Evolutionary conservation across 2,329 filamentous ascomycete species (phyloP), one percentile per base, ranked within the genome.

Genomic region (Xenoacremonium recifei): DNA sequence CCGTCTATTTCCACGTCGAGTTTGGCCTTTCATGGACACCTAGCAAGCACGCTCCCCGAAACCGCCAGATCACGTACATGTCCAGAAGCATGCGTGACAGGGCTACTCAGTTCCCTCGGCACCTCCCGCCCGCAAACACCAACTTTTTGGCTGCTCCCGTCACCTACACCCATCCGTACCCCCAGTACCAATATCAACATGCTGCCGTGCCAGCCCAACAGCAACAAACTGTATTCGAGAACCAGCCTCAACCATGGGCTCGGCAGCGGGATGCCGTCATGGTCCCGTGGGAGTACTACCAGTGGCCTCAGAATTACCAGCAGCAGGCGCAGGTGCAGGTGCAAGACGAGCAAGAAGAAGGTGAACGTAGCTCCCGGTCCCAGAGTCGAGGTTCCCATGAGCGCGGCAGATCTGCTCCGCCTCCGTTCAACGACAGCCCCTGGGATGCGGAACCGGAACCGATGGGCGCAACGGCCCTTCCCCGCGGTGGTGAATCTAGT

Each of bases 11-110:
- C 9, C 70, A 75, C 40, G 59, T 79, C 44, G 74, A 76, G 53
- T 74, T 77, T 44, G 73, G 75, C 21, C 59, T 79, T 18, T 75
- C 74, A 1, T 76, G 71, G 67, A 66, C 67, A 19, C 64, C 65
- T n/a, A n/a, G n/a, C n/a, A 67, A 66, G 29, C 65, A 71, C 41
- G 45, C 67, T 11, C 64, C 69, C 11, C 71, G 67, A 44, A 68
- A 60, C 38, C 72, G 72, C 45, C 67, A 69, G 20, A 46, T 75
- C 45, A 71, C 71, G 33, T 77, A 73, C 49, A 69, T 66, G 49
- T 77, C 74, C 15, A 67, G 68, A 42, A 67, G 63, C 40, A 55
- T 72, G 39, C 70, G 71, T 47, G 57, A 74, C 49, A 61, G 67
- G 57, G 45, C 61, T 40, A 49, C 67, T 16, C 59, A 64, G 21